Evolutionary conservation across 2,329 filamentous ascomycete genomes (phyloP).

Genomic region (Aspergillus uvarum): DNA sequence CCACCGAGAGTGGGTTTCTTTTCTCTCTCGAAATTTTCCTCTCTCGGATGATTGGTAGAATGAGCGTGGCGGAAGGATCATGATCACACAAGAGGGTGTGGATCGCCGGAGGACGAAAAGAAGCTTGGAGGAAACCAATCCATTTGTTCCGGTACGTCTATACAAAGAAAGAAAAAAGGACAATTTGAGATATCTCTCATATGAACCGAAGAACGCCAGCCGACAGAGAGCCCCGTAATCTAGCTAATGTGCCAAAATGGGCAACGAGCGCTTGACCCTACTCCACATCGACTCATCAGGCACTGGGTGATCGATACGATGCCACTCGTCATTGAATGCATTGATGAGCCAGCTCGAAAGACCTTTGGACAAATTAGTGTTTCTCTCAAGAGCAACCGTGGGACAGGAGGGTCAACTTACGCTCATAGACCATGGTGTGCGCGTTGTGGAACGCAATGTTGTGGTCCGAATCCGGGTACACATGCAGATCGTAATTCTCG

Average conservation of each 20-base stretch:
- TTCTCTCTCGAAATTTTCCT: too few relatives aligned
- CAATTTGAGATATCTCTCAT: neutral
- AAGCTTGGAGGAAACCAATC: too few relatives aligned
- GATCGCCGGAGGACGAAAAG: neutral
- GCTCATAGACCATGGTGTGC: constrained; percentile 86
- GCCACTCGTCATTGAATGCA: constrained; percentile 96
- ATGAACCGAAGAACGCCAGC: too few relatives aligned
- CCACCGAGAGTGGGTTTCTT: neutral
- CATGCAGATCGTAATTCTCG: constrained; percentile 93
- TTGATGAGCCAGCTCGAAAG: constrained; percentile 84
- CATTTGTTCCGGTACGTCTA: neutral
- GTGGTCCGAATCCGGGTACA: constrained; percentile 96
- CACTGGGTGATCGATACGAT: constrained; percentile 56
- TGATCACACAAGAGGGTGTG: too few relatives aligned
- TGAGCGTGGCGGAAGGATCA: too few relatives aligned
- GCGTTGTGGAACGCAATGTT: constrained; percentile 93
- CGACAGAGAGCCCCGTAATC: neutral
- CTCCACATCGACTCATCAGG: constrained; percentile 42
- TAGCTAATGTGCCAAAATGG: constrained; percentile 11
- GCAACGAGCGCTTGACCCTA: constrained; percentile 21
- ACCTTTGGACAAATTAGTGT: constrained; percentile 15
- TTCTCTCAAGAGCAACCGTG: neutral
- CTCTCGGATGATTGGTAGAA: too few relatives aligned
- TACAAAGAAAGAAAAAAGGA: neutral
- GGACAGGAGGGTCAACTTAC: constrained; percentile 53